These are phyloP conservation scores for Phytophthora quininea DNA, from an alignment of 352 stramenopile species.

Conservation along the genomic window DNA sequence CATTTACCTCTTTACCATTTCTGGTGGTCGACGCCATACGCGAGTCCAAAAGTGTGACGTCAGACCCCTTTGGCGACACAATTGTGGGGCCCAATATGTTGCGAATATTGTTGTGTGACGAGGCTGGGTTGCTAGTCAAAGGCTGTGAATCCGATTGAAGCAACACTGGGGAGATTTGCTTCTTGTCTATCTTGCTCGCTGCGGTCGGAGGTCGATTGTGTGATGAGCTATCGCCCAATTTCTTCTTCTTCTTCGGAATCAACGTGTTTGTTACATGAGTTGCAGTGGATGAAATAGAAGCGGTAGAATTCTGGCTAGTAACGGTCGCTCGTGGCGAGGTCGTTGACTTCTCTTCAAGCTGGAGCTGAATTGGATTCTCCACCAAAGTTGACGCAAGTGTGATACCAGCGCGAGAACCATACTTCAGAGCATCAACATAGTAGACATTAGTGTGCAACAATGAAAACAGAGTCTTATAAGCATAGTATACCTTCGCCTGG, in stretches of 20 bases:
- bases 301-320: conserved; percentile 8
- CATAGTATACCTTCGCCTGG: conserved; percentile 65
- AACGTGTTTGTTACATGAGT: conserved; percentile 50
- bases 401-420: conserved; percentile 80
- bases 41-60: conserved; percentile 59
- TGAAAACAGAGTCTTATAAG: not conserved
- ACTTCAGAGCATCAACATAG: conserved; percentile 41
- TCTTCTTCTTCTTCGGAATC: conserved; percentile 72
- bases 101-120: conserved; percentile 79
- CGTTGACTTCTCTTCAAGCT: conserved; percentile 71
- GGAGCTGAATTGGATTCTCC: conserved; percentile 81
- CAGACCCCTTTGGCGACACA: conserved; percentile 50
- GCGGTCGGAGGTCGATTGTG: conserved; percentile 29
- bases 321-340: conserved; percentile 23
- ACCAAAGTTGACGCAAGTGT: conserved; percentile 81
- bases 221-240: conserved; percentile 1
- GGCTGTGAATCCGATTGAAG: conserved; percentile 33
- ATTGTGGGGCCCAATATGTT: conserved; percentile 75
- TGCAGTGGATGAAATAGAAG: conserved; percentile 5
- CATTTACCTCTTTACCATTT: conserved; percentile 30
- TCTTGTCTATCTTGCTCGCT: conserved; percentile 66
- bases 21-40: conserved; percentile 46
- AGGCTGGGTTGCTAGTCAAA: conserved; percentile 51
- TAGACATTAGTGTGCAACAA: not conserved
- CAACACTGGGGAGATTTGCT: conserved; percentile 64